Evolutionary conservation across 352 stramenopile species (phyloP), one percentile per base, ranked within the genome.

Genomic region (Globisporangium camurandrum): DNA sequence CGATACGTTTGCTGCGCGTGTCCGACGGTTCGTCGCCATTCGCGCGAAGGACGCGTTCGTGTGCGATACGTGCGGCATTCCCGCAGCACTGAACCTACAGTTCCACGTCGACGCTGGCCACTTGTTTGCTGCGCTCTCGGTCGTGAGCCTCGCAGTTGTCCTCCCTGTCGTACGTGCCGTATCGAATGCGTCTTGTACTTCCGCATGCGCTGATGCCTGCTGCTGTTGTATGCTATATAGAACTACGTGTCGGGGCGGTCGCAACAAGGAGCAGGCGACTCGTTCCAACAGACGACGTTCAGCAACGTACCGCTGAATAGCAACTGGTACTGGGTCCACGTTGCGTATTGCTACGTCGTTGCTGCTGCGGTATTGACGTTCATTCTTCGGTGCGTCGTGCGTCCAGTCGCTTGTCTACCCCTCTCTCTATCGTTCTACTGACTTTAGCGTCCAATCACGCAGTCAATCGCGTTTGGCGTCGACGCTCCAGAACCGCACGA

Each of bases 291-390:
- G 36, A 88, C 75, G 20, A 92, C 80, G n/a, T 78, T 88, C 42
- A 87, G 80, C 46, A 92, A 92, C 46, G 80, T 92, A 17, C 80
- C 80, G 20, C 60, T 92, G 0, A 66, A 78, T 41, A 92, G 80
- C 49, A 49, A 80, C 37, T 92, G 80, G 77, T 85, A 82, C 54
- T 92, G 80, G 80, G 63, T 60, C 11, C 80, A 92, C 48, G 80
- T 92, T 3, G 73, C 48, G 11, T 89, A 89, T 37, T 88, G 73
- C 56, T 92, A 92, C 53, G 11, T 88, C 9, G 69, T 88, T 5
- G 78, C 69, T 4, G 67, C 49, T 9, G 67, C 71, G 16, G 66
- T 88, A 20, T 45, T 88, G 8, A 31, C 31, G 17, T 69, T 92
- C 23, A 39, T 92, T 30, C 19, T 59, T 1, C 41, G 56, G 61